phyloP scores from a whole-genome alignment of 176 grass and related monocot species.

The Rhipidocladum racemiflorum region DNA sequence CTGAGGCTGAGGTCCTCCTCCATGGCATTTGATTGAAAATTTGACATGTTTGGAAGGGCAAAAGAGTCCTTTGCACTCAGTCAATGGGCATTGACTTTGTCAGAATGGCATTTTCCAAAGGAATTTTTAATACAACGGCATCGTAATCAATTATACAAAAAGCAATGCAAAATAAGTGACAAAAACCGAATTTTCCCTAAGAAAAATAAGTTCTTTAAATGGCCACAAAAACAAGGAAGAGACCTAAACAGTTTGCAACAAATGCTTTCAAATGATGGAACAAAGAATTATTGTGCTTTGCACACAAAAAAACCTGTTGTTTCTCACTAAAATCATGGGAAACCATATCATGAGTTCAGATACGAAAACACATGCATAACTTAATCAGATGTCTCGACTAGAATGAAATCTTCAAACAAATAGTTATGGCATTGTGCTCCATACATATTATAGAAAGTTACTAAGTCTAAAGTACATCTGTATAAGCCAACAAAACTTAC shows the following conservation, averaged over 20 bases:
- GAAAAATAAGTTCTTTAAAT: background rate
- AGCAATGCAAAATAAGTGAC: too few species aligned
- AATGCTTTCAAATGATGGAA: background rate
- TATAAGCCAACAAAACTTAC: constrained; percentile 30
- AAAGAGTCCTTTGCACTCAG: too few species aligned
- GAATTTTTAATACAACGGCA: too few species aligned
- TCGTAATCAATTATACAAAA: too few species aligned
- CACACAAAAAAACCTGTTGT: background rate
- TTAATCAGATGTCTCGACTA: background rate
- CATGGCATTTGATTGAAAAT: too few species aligned
- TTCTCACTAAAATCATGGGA: background rate
- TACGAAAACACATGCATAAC: background rate
- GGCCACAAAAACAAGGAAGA: background rate
- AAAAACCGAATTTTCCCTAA: background rate
- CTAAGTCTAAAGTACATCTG: constrained; percentile 5
- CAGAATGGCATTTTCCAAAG: too few species aligned
- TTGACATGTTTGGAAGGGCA: too few species aligned
- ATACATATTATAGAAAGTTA: background rate
- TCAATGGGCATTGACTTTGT: too few species aligned
- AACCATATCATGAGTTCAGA: background rate
- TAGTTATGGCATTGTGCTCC: background rate
- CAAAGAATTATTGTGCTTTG: background rate
- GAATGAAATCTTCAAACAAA: background rate
- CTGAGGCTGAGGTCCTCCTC: too few species aligned
- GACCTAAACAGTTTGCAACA: background rate